Evolutionary conservation across 1,139 yeast genomes (phyloP).

Genomic region (Saccharomyces hybrid): DNA sequence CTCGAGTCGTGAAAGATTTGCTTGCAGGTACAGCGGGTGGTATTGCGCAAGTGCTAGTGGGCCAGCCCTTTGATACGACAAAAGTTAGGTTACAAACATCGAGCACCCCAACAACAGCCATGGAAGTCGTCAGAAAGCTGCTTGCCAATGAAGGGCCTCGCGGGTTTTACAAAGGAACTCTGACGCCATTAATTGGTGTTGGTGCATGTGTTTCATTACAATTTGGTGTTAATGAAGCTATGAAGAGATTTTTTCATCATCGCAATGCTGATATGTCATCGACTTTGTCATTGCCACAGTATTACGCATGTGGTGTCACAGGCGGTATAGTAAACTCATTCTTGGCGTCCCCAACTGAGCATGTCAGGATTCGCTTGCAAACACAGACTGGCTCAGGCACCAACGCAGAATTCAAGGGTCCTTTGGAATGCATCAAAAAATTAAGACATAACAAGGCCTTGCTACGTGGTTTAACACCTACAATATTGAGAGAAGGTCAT

Average conservation of each 20-base stretch:
- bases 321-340: constrained; percentile 88
- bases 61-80: constrained; percentile 93
- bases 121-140: constrained; percentile 66
- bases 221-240: constrained; percentile 83
- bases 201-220: constrained; percentile 90
- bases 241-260: constrained; percentile 55
- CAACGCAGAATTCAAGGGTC: constrained; percentile 45
- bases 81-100: constrained; percentile 88
- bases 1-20: constrained; percentile 68
- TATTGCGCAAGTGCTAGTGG: constrained; percentile 87
- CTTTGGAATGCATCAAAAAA: constrained; percentile 67
- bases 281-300: constrained; percentile 47
- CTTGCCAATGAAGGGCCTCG: constrained; percentile 65
- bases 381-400: constrained; percentile 49
- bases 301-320: constrained; percentile 72
- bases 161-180: constrained; percentile 86
- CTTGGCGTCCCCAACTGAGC: constrained; percentile 87
- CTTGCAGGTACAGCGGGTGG: constrained; percentile 93
- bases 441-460: constrained; percentile 55
- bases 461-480: constrained; percentile 74
- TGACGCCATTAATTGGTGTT: constrained; percentile 81
- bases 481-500: constrained; percentile 72
- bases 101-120: constrained; percentile 59
- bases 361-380: constrained; percentile 83
- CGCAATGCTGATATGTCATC: constrained; percentile 23